Base-by-base conservation (phyloP, 805 yeast species). In the Debaryomyces castellii region DNA sequence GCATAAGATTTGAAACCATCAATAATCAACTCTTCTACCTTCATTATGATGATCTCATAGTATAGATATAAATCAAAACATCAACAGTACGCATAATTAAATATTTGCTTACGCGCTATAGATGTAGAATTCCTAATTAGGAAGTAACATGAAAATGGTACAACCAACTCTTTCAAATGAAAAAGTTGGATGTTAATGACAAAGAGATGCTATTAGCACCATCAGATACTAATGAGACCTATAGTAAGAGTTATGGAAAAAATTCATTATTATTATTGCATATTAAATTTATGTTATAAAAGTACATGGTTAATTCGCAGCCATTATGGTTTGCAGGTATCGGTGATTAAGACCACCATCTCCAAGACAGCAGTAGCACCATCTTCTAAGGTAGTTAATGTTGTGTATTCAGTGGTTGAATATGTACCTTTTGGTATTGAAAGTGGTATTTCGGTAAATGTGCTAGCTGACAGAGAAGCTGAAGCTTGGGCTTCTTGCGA, bases 1-100 rank as follows among this genome's bases (percentile, higher is more conserved):
- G 98, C 97, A 58, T 94, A 94, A 18, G 97, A 89, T 71, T 94
- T 94, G 80, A 94, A 94, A 38, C 99, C 99, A 67, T 94, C 99
- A 40, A 94, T 84, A 50, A 94, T 91, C 46, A 94, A 79, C 62
- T 95, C 99, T 61, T 92, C 97, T n/a, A 94, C 96, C 66, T 80
- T 81, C 97, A 91, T 91, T 17, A 12, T 39, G 16, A 32, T 32
- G 40, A 9, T 21, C 12, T 14, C 24, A 35, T 20, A 21, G 24
- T 20, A 10, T 35, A 20, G 16, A 18, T 2, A 4, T 35, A 20
- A 21, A 35, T 35, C 38, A 40, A 25, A 30, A 40, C 20, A 21
- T 16, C 12, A 35, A 17, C 6, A 20, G 7, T 35, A 35, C 24
- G 24, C 24, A 20, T 35, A 21, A 35, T 20, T 14, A 30, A 30